Evolutionary conservation across 139 green algal genomes (phyloP).

Genomic region (Chlorella sp.): DNA sequence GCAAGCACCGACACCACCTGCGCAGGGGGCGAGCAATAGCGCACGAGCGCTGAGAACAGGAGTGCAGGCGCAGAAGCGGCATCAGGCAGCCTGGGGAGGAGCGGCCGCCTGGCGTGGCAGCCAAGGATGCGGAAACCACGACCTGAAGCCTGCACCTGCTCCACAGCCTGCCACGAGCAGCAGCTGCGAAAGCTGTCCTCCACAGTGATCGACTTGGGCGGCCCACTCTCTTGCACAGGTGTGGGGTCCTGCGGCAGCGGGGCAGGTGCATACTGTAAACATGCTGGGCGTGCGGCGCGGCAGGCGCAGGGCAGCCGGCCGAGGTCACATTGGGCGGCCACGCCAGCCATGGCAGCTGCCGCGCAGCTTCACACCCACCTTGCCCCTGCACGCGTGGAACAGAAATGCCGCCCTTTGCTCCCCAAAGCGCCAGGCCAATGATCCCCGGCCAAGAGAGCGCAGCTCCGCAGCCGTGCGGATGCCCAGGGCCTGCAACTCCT

Average conservation of each 20-base stretch:
- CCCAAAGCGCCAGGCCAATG: slow-evolving; percentile 51
- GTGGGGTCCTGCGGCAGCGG: slow-evolving; percentile 48
- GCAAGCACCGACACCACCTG: slow-evolving; percentile 53
- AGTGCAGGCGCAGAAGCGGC: no score
- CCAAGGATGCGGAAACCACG: no score
- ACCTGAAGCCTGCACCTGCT: no score
- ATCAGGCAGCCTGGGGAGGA: no score
- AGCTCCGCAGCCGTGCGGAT: slow-evolving; percentile 51
- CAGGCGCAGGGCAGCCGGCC: background rate
- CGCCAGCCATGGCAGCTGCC: background rate
- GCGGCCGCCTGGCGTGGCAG: no score
- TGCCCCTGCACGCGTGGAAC: slow-evolving; percentile 26
- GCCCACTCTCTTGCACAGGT: slow-evolving; percentile 51
- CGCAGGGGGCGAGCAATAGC: background rate
- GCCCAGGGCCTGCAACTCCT: slow-evolving; percentile 42
- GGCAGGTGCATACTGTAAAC: background rate
- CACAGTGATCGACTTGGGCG: slow-evolving; percentile 76
- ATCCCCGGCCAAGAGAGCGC: slow-evolving; percentile 13
- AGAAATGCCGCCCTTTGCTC: slow-evolving; percentile 39
- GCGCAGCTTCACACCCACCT: slow-evolving; percentile 1
- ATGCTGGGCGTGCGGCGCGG: background rate
- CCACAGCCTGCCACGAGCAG: no score
- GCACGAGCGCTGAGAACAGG: background rate
- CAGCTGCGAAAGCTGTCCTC: slow-evolving; percentile 76
- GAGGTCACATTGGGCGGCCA: no score